These are phyloP conservation scores for Parasitella parasitica DNA, from an alignment of 371 early-diverging fungal species.

Conservation along the genomic window DNA sequence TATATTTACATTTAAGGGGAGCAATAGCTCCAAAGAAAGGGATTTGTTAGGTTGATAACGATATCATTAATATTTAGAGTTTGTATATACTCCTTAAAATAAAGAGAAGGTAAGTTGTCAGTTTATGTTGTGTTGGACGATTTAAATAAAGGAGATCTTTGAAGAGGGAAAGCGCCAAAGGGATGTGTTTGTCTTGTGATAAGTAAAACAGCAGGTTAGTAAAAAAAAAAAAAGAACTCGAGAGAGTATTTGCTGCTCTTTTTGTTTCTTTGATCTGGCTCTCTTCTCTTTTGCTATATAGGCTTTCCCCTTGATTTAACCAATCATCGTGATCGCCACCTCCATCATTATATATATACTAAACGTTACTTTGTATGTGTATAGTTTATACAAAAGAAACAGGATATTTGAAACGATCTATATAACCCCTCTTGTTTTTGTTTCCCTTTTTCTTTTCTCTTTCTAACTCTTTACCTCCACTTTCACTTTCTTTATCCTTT, in stretches of 20 bases:
- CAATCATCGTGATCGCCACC: constrained; percentile 22
- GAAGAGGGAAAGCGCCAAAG: not conserved
- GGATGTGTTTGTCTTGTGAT: not conserved
- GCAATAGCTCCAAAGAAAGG: not conserved
- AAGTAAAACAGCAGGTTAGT: constrained; percentile 8
- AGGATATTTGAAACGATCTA: constrained; percentile 5
- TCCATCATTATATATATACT: not conserved
- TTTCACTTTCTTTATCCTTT: constrained; percentile 1
- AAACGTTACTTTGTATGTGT: not conserved
- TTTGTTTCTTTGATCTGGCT: not conserved
- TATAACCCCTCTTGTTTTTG: not conserved
- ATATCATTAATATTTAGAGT: not conserved
- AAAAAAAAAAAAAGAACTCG: not conserved
- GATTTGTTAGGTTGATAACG: not conserved
- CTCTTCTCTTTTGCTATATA: not conserved
- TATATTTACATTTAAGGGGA: not conserved
- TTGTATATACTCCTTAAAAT: not conserved
- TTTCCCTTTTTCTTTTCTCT: constrained; percentile 3
- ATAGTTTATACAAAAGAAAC: not conserved
- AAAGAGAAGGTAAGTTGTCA: not conserved
- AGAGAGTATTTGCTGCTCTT: not conserved
- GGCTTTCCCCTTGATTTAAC: constrained; percentile 6
- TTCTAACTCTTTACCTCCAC: too few species aligned
- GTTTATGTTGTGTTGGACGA: not conserved
- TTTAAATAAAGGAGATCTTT: not conserved